These are phyloP conservation scores for Cercospora sp. DNA, from an alignment of 2,329 filamentous ascomycete species.

Conservation along the genomic window DNA sequence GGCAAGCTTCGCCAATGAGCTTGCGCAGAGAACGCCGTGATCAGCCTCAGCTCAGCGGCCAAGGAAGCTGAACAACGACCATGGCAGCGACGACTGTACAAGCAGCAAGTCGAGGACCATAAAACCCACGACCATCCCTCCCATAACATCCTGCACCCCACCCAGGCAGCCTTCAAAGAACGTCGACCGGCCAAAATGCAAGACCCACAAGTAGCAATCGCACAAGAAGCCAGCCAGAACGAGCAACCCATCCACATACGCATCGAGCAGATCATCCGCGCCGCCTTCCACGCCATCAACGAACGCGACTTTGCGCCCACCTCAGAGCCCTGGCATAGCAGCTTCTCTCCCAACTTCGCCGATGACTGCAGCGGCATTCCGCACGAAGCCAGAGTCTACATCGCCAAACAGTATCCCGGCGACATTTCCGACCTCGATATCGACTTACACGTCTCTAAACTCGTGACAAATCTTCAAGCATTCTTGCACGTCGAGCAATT, in stretches of 20 bases:
- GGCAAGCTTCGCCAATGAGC: slow-evolving; percentile 1
- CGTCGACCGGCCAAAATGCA: neutral
- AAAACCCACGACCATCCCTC: neutral
- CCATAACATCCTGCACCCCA: neutral
- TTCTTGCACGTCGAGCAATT: neutral
- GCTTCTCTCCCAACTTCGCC: neutral
- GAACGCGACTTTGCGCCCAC: neutral
- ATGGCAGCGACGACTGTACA: neutral
- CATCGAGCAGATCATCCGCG: neutral
- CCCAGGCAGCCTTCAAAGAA: neutral
- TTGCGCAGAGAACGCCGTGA: neutral
- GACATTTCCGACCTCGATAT: neutral
- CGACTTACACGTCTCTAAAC: neutral
- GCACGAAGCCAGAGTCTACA: slow-evolving; percentile 3
- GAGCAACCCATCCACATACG: neutral
- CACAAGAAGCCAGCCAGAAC: neutral
- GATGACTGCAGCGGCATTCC: neutral
- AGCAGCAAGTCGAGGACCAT: neutral
- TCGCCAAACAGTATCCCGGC: slow-evolving; percentile 2
- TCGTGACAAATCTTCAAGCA: neutral
- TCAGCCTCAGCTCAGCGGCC: neutral
- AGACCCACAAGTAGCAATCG: neutral
- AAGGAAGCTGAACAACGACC: neutral
- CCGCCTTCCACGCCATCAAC: slow-evolving; percentile 1
- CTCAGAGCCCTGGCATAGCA: slow-evolving; percentile 6